Conservation (phyloP, 1,284 basidiomycete genomes). For the Gomphus sp. region DNA sequence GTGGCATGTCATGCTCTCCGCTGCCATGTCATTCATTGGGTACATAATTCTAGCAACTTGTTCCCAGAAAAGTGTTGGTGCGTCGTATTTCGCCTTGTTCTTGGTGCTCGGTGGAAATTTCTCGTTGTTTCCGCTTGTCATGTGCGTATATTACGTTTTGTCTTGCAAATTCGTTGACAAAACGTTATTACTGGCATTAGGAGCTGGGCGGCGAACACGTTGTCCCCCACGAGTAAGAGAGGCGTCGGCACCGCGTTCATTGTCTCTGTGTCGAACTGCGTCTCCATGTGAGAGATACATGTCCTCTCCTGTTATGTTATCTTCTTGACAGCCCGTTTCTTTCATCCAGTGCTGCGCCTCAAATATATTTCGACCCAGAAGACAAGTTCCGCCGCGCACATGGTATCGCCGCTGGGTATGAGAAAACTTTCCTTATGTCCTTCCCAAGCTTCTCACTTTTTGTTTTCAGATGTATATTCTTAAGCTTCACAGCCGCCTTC, state of each 20-base stretch:
- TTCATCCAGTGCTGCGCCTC: constrained; percentile 38
- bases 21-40: constrained; percentile 33
- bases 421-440: neutral
- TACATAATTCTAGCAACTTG: constrained; percentile 44
- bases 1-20: constrained; percentile 43
- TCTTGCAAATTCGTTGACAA: neutral
- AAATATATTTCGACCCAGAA: constrained; percentile 45
- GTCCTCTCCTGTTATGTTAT: neutral
- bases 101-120: constrained; percentile 45
- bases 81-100: constrained; percentile 47
- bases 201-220: constrained; percentile 49
- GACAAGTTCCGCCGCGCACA: constrained; percentile 42
- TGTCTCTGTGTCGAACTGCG: constrained; percentile 45
- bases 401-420: constrained; percentile 40
- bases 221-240: constrained; percentile 47
- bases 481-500: constrained; percentile 32
- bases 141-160: constrained; percentile 23
- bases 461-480: too few relatives aligned
- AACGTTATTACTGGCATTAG: constrained; percentile 17
- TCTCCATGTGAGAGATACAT: constrained; percentile 36
- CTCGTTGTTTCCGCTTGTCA: constrained; percentile 46
- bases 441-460: neutral
- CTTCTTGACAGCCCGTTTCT: neutral
- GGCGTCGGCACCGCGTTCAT: constrained; percentile 51
- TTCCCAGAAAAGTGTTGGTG: constrained; percentile 39